Evolutionary conservation across 225 moss, liverwort and hornwort genomes (phyloP).

Genomic region (Polytrichum formosum): DNA sequence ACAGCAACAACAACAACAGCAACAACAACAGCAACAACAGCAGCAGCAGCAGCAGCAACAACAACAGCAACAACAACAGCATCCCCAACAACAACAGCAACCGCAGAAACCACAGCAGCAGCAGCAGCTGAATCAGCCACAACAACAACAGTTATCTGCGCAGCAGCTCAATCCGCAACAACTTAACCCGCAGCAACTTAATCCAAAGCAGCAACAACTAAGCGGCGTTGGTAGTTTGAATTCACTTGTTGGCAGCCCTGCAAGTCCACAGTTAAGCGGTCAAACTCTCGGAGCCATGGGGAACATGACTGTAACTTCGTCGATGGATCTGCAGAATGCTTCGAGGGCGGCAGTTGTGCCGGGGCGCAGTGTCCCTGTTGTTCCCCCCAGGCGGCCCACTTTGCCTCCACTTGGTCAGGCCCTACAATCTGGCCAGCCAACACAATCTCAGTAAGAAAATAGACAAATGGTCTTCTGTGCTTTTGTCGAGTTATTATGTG

Average conservation of each 20-base stretch:
- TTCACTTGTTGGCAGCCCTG: slow-evolving; percentile 79
- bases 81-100: slow-evolving; percentile 1
- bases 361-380: slow-evolving; percentile 42
- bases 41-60: slow-evolving; percentile 61
- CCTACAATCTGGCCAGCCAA: slow-evolving; percentile 73
- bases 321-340: slow-evolving; percentile 78
- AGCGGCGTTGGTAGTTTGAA: slow-evolving; percentile 66
- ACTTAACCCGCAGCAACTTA: slow-evolving; percentile 17
- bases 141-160: slow-evolving; percentile 31
- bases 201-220: slow-evolving; percentile 48
- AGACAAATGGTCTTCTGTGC: no score
- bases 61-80: slow-evolving; percentile 46
- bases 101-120: slow-evolving; percentile 9
- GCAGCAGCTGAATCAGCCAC: slow-evolving; percentile 25
- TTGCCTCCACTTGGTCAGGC: slow-evolving; percentile 59
- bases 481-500: no score
- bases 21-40: slow-evolving; percentile 63
- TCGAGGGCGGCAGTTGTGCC: slow-evolving; percentile 58
- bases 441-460: slow-evolving; percentile 52
- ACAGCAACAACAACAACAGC: slow-evolving; percentile 63
- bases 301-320: slow-evolving; percentile 57
- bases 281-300: slow-evolving; percentile 64
- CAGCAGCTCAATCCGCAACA: slow-evolving; percentile 66
- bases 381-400: slow-evolving; percentile 54
- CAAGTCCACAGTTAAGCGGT: slow-evolving; percentile 78